Conservation (phyloP, 306 rosid species). For the Crataegus laevigata region DNA sequence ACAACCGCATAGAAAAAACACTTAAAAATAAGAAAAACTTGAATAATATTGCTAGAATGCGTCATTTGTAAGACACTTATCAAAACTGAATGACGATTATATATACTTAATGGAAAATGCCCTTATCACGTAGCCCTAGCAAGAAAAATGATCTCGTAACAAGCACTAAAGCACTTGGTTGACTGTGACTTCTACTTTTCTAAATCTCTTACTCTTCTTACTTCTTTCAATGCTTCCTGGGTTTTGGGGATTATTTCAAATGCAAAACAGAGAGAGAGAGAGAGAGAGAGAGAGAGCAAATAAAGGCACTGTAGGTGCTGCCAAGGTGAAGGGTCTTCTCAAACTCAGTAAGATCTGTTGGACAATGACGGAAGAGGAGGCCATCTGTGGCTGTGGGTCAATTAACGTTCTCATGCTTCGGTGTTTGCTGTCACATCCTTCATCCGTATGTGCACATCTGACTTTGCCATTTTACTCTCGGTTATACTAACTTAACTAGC, state of each 20-base stretch:
- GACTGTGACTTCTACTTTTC: constrained; percentile 4
- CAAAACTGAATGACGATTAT: too few relatives aligned
- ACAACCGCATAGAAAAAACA: too few relatives aligned
- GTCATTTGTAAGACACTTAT: too few relatives aligned
- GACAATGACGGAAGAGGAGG: constrained; percentile 19
- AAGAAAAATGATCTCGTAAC: neutral
- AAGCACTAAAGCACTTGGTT: constrained; percentile 18
- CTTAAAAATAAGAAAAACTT: too few relatives aligned
- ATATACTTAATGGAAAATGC: neutral
- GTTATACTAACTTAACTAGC: neutral
- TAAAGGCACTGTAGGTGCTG: neutral
- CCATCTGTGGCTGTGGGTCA: constrained; percentile 28
- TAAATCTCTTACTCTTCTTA: neutral
- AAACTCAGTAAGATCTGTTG: constrained; percentile 18
- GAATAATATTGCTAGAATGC: too few relatives aligned
- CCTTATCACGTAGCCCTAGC: neutral
- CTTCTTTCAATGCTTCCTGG: constrained; percentile 17
- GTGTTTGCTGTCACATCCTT: constrained; percentile 1
- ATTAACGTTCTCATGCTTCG: neutral
- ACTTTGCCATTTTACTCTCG: neutral
- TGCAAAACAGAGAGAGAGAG: neutral
- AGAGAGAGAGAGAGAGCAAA: neutral
- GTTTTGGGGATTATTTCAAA: constrained; percentile 21
- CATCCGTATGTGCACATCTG: neutral
- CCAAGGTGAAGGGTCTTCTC: constrained; percentile 28